phyloP scores from a whole-genome alignment of 2,329 filamentous ascomycete species.

The Acephala macrosclerotiorum region DNA sequence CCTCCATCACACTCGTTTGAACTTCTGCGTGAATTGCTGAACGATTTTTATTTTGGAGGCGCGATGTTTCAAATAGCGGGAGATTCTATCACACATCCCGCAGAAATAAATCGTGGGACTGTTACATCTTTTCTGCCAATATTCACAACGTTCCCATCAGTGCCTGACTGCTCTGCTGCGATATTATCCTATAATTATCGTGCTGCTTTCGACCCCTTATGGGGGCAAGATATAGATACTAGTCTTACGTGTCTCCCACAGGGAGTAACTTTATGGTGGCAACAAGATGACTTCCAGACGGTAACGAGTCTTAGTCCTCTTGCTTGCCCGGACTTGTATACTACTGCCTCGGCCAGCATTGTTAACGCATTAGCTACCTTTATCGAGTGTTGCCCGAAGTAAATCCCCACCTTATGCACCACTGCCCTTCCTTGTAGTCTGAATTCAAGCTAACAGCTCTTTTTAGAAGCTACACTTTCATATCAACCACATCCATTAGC shows the following conservation, averaged over 20 bases:
- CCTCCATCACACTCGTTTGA: background rate
- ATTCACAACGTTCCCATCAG: background rate
- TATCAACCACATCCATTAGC: no score
- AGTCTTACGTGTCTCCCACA: background rate
- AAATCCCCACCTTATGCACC: background rate
- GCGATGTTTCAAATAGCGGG: background rate
- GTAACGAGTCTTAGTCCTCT: background rate
- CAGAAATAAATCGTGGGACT: background rate
- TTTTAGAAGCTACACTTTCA: background rate
- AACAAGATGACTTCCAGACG: background rate
- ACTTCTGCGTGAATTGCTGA: background rate
- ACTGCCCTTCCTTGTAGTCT: no score
- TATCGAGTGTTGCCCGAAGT: constrained; percentile 2
- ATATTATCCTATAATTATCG: background rate
- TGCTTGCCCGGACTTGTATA: constrained; percentile 1
- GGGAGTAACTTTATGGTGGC: background rate
- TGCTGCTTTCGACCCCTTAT: background rate
- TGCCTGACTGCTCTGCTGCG: background rate
- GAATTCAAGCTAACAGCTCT: no score
- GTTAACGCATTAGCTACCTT: constrained; percentile 2
- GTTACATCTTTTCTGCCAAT: background rate
- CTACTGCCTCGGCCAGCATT: background rate
- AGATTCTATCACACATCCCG: background rate
- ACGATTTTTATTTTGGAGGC: background rate
- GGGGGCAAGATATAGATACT: background rate